Evolutionary conservation across 345 rosid genomes (phyloP), one percentile per base, ranked within the genome.

Genomic region (Boechera retrofracta): DNA sequence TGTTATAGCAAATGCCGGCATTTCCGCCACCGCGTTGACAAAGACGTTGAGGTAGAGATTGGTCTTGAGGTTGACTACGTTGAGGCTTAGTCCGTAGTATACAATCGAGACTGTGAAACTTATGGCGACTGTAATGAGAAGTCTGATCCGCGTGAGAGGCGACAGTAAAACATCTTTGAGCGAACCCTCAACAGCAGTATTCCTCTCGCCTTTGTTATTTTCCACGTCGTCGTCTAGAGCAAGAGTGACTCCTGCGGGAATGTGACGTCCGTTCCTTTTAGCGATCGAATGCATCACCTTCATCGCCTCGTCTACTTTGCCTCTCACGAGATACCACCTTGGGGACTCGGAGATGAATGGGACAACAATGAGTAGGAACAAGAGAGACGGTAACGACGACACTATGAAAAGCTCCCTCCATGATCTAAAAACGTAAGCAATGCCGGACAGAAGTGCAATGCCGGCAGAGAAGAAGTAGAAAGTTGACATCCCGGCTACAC

Each of bases 381-480:
- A 75, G 59, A 92, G 64, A 45, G 98, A 88, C 0, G 98, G 98
- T 13, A 89, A 10, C 0, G 98, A 90, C 2, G 97, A 83, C 11
- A 91, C 90, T 3, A 92, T 74, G 61, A 90, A 94, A 44, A 94
- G 92, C 2, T 76, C 83, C 15, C 93, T 86, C 98, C 98, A 94
- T 0, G 97, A 80, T 12, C 59, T 85, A 65, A 86, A 89, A 54
- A 83, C 39, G 75, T 88, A 94, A 11, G 97, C 97, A 2, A 87
- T 81, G 21, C 91, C 90, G 0, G 97, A 77, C 11, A 94, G 86
- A 24, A 88, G 1, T 1, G 90, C 97, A 2, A 92, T 94, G 39
- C 97, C 97, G 0, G 64, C 10, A 1, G 98, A 92, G 88, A 94
- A 92, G 79, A 94, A 94, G 83, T 92, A 94, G 90, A 94, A 94